Evolutionary conservation across 2,329 filamentous ascomycete genomes (phyloP).

Genomic region (Colletotrichum sp.): DNA sequence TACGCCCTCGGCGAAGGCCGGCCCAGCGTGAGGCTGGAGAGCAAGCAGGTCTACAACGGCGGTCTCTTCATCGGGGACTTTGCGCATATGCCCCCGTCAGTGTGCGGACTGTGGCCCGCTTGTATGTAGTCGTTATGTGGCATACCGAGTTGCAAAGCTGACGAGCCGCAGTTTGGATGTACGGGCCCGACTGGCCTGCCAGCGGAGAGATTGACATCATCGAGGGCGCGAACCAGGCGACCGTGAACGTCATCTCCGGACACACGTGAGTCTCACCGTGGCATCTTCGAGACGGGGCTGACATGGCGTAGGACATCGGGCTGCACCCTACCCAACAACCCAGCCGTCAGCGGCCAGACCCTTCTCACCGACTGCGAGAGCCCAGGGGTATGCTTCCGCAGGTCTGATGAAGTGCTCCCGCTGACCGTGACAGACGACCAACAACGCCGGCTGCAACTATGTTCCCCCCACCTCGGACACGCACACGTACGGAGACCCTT

Average conservation of each 20-base stretch:
- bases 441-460: conserved; percentile 53
- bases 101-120: conserved; percentile 77
- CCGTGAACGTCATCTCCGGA: conserved; percentile 64
- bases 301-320: conserved; percentile 24
- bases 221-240: conserved; percentile 69
- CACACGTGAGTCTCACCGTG: conserved; percentile 51
- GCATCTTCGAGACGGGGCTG: conserved; percentile 15
- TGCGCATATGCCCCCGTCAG: conserved; percentile 72
- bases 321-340: conserved; percentile 29
- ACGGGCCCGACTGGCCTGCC: conserved; percentile 62
- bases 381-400: conserved; percentile 6
- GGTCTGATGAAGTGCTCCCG: background rate
- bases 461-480: conserved; percentile 43
- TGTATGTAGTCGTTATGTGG: conserved; percentile 47
- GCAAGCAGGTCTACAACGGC: conserved; percentile 65
- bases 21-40: conserved; percentile 70
- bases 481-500: conserved; percentile 63
- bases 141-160: background rate
- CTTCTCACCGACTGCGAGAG: conserved; percentile 28
- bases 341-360: conserved; percentile 13
- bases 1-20: conserved; percentile 46
- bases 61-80: conserved; percentile 77
- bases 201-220: conserved; percentile 74
- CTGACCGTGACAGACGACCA: background rate
- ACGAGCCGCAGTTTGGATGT: conserved; percentile 51